Conservation (phyloP, 129 eudicot species). For the Arctium lappa region DNA sequence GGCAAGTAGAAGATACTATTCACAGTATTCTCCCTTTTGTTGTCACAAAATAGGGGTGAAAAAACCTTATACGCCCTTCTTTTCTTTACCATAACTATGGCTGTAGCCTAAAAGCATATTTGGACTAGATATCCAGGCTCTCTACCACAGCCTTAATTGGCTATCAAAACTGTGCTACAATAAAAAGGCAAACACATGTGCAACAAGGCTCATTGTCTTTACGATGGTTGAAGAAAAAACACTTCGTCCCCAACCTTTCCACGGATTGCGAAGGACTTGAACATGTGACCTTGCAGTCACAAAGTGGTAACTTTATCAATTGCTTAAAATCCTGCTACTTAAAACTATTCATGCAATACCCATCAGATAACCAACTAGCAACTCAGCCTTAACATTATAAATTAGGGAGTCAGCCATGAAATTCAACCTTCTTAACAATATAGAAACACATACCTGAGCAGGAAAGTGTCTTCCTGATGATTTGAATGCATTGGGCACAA, state of each 20-base stretch:
- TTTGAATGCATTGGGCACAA: slow-evolving; percentile 51
- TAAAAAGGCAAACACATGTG: not conserved
- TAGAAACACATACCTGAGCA: slow-evolving; percentile 68
- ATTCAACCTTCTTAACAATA: not conserved
- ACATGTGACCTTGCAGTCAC: not conserved
- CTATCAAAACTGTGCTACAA: not conserved
- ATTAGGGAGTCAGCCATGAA: not conserved
- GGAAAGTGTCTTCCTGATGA: slow-evolving; percentile 53
- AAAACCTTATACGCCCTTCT: not conserved
- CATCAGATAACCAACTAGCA: not conserved
- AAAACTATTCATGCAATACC: not conserved
- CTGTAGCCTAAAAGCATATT: not conserved
- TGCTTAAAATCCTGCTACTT: not conserved
- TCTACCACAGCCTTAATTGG: not conserved
- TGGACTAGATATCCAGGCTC: not conserved
- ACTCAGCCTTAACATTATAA: not conserved
- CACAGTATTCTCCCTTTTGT: not conserved
- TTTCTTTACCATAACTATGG: not conserved
- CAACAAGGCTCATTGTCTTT: not conserved
- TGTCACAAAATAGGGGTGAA: not conserved
- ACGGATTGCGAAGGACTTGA: not conserved
- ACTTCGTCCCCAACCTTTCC: not conserved
- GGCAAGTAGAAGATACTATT: not conserved
- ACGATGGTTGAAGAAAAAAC: not conserved
- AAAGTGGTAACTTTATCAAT: not conserved